phyloP scores from a whole-genome alignment of 2,329 filamentous ascomycete genomes.

The Teratosphaeria gauchensis region DNA sequence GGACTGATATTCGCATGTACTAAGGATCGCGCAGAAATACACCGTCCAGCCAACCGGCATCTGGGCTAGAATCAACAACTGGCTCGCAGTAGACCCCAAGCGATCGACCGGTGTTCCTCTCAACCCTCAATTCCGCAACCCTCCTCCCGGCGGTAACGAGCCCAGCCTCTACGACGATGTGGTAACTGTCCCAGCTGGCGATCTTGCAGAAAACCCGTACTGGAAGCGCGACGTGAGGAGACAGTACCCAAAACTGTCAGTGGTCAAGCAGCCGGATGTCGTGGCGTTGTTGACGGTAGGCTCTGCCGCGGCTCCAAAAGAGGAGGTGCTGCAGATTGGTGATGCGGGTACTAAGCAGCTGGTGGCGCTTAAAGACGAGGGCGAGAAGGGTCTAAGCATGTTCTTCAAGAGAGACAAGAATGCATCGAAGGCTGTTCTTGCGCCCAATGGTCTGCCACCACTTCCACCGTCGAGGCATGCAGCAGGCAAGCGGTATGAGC shows the following conservation, averaged over 20 bases:
- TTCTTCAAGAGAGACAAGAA: conserved; percentile 59
- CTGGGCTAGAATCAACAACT: conserved; percentile 73
- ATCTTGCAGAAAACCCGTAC: conserved; percentile 86
- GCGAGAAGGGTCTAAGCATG: conserved; percentile 60
- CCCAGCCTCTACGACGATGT: conserved; percentile 69
- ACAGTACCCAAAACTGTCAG: conserved; percentile 69
- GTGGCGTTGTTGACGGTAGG: conserved; percentile 79
- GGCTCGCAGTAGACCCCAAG: conserved; percentile 72
- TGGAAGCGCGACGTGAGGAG: conserved; percentile 90
- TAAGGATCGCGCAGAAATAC: conserved; percentile 72
- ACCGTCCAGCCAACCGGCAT: conserved; percentile 81
- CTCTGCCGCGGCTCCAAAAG: conserved; percentile 69
- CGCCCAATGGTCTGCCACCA: conserved; percentile 75
- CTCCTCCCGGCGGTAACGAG: conserved; percentile 64
- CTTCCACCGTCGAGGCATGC: conserved; percentile 62
- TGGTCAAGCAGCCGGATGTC: conserved; percentile 73
- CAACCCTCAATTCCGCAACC: conserved; percentile 86
- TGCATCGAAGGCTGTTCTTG: conserved; percentile 51
- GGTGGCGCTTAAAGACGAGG: conserved; percentile 65
- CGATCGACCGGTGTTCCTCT: conserved; percentile 87
- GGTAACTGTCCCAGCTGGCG: conserved; percentile 71
- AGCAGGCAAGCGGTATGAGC: conserved; percentile 58
- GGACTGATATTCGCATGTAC: not conserved
- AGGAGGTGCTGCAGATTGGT: conserved; percentile 64
- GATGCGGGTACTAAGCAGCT: conserved; percentile 65